Conservation (phyloP, 192 early-diverging fungal species). For the Backusella westeae region DNA sequence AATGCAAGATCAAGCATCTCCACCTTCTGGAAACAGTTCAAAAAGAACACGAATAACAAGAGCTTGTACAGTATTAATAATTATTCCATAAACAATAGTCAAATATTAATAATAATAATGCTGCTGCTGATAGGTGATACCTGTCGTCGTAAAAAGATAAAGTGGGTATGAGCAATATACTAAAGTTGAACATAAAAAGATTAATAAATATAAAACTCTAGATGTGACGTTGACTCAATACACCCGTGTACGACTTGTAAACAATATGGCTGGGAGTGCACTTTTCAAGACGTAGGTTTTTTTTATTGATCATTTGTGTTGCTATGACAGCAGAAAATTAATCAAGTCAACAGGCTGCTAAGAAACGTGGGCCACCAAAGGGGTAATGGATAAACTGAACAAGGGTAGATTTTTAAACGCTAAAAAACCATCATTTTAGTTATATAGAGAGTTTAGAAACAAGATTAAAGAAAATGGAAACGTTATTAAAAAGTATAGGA, state of each 20-base stretch:
- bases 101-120: not conserved
- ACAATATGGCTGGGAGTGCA: slow-evolving; percentile 35
- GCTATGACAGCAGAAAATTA: not conserved
- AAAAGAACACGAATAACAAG: slow-evolving; percentile 22
- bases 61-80: slow-evolving; percentile 19
- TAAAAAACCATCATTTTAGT: not conserved
- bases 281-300: slow-evolving; percentile 28
- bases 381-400: slow-evolving; percentile 15
- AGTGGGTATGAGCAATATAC: slow-evolving; percentile 10
- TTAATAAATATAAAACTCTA: not conserved
- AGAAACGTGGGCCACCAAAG: slow-evolving; percentile 36
- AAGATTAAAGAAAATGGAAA: slow-evolving; percentile 32
- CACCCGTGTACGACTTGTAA: slow-evolving; percentile 31
- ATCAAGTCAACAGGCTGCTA: not conserved
- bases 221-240: slow-evolving; percentile 30
- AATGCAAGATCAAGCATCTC: not conserved
- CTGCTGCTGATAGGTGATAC: slow-evolving; percentile 25
- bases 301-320: not conserved
- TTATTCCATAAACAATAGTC: not conserved
- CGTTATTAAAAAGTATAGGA: slow-evolving; percentile 15
- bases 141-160: slow-evolving; percentile 36
- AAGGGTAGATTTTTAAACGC: not conserved
- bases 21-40: not conserved
- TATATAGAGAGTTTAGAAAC: slow-evolving; percentile 35
- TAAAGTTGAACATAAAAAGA: not conserved